Conservation (phyloP, 495 filamentous ascomycete genomes). For the Parmelia sp. region DNA sequence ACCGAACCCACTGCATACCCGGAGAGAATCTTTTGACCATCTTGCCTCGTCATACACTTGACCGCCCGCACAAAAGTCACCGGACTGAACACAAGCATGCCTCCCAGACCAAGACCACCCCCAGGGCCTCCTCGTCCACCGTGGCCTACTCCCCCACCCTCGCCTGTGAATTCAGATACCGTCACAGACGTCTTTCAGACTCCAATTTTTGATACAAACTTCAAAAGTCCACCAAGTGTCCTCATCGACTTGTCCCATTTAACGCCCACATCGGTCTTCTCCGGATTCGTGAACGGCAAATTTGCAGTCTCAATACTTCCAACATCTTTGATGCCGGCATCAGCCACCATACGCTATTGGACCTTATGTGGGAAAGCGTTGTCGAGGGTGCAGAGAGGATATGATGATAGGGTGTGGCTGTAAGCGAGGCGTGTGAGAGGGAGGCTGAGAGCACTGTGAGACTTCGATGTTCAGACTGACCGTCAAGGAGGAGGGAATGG, state of each 20-base stretch:
- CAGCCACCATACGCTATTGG: neutral
- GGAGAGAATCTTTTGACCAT: neutral
- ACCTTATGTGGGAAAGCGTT: neutral
- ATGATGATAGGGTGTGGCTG: neutral
- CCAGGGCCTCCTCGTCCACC: constrained; percentile 9
- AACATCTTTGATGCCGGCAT: constrained; percentile 5
- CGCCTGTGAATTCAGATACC: neutral
- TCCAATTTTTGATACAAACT: neutral
- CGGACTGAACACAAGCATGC: neutral
- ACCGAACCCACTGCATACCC: neutral
- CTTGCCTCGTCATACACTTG: neutral
- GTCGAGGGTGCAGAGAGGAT: constrained; percentile 3
- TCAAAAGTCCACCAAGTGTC: neutral
- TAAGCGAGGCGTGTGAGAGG: neutral
- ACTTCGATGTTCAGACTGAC: neutral
- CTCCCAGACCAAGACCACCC: constrained; percentile 12
- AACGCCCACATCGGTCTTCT: neutral
- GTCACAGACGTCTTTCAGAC: neutral
- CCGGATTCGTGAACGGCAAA: neutral
- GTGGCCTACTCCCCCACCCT: constrained; percentile 14
- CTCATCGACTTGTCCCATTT: neutral
- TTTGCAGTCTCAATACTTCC: neutral
- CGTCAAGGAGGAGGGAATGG: neutral
- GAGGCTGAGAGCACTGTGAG: neutral
- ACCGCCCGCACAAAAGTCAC: neutral